phyloP scores from a whole-genome alignment of 2,329 filamentous ascomycete genomes.

The Scortechinia acanthostroma region DNA sequence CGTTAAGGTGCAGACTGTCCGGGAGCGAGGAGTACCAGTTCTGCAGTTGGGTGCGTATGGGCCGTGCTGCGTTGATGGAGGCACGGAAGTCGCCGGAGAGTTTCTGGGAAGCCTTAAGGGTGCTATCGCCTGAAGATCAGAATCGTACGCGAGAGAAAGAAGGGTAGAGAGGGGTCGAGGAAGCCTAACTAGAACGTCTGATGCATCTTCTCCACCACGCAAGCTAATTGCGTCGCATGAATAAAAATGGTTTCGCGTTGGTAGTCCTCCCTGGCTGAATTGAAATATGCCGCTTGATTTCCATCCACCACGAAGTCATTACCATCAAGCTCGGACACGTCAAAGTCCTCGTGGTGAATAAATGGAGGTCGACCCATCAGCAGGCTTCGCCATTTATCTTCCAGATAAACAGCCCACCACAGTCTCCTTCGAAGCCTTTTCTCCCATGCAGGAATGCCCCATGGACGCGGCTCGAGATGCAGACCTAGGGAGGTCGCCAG shows the following conservation, averaged over 20 bases:
- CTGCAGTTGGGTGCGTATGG: conserved; percentile 16
- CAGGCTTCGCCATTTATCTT: conserved; percentile 27
- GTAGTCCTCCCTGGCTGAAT: too few relatives aligned
- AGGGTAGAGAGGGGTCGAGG: too few relatives aligned
- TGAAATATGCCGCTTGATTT: conserved; percentile 2
- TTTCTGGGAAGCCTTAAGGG: conserved; percentile 16
- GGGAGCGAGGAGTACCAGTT: conserved; percentile 18
- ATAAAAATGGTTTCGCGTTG: too few relatives aligned
- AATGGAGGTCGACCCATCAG: conserved; percentile 22
- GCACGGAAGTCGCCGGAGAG: conserved; percentile 16
- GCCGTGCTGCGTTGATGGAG: conserved; percentile 15
- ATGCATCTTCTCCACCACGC: conserved; percentile 19
- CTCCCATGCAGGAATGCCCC: conserved; percentile 25
- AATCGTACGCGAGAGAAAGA: too few relatives aligned
- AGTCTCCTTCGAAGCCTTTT: conserved; percentile 23
- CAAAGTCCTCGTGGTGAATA: conserved; percentile 21
- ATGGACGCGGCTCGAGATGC: conserved; percentile 23
- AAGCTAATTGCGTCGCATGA: too few relatives aligned
- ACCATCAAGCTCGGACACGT: conserved; percentile 5
- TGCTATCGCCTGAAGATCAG: too few relatives aligned
- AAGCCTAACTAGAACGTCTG: conserved; percentile 18
- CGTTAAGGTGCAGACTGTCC: conserved; percentile 13
- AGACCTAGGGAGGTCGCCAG: conserved; percentile 21
- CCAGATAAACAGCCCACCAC: conserved; percentile 27
- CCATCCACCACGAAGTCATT: conserved; percentile 6